These are phyloP conservation scores for Yamadazyma blattariae DNA, from an alignment of 1,139 yeast genomes.

Conservation along the genomic window DNA sequence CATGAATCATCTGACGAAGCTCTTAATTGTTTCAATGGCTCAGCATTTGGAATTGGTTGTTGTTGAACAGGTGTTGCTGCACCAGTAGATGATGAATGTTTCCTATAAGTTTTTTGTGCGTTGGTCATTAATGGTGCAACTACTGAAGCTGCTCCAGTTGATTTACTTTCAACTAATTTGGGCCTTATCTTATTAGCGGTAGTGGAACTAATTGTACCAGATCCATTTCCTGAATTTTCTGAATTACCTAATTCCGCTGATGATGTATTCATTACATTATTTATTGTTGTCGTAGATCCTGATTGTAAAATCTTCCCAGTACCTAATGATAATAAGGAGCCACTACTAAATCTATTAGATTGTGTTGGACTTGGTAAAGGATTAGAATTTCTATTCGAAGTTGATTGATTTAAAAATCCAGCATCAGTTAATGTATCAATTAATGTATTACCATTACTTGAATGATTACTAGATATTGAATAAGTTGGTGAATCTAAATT, in stretches of 20 bases:
- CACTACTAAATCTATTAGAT: slow-evolving; percentile 39
- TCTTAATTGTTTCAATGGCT: slow-evolving; percentile 80
- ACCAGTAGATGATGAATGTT: slow-evolving; percentile 12
- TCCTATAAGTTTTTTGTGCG: slow-evolving; percentile 10
- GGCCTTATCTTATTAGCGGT: slow-evolving; percentile 18
- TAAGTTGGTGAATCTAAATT: slow-evolving; percentile 34
- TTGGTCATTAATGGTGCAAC: slow-evolving; percentile 6
- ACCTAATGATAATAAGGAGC: slow-evolving; percentile 38
- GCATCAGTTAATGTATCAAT: slow-evolving; percentile 14
- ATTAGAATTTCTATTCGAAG: slow-evolving; percentile 12
- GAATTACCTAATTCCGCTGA: background rate
- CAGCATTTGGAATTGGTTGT: slow-evolving; percentile 22
- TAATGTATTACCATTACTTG: slow-evolving; percentile 12
- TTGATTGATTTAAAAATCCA: slow-evolving; percentile 9
- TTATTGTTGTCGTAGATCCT: slow-evolving; percentile 1
- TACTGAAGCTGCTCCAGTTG: slow-evolving; percentile 21
- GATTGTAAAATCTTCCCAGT: slow-evolving; percentile 41
- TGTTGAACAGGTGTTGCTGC: slow-evolving; percentile 5
- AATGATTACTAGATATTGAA: slow-evolving; percentile 21
- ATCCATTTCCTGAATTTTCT: slow-evolving; percentile 1
- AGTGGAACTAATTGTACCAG: background rate
- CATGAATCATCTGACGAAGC: slow-evolving; percentile 94
- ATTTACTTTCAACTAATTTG: slow-evolving; percentile 29
- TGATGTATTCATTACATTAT: slow-evolving; percentile 1
- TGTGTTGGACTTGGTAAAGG: slow-evolving; percentile 38